These are phyloP conservation scores for Colletotrichum siamense DNA, from an alignment of 2,329 filamentous ascomycete genomes.

Conservation along the genomic window DNA sequence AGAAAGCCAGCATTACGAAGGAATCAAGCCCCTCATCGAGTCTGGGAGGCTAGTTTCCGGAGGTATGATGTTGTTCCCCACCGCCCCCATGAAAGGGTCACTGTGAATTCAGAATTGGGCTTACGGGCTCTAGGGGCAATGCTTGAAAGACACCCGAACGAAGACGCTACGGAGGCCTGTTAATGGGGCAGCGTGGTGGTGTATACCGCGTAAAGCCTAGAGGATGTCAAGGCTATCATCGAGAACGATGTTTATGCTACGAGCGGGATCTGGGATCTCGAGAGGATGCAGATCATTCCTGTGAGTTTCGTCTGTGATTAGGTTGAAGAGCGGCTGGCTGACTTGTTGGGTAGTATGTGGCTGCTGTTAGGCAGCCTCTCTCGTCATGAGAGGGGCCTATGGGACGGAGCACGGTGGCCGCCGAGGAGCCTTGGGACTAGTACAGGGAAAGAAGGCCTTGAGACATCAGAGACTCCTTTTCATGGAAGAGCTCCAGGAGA, in stretches of 20 bases:
- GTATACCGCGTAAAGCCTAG: not conserved
- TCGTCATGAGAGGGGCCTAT: not conserved
- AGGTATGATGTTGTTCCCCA: not conserved
- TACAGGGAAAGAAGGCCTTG: not conserved
- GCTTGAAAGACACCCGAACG: not conserved
- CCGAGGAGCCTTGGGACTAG: not conserved
- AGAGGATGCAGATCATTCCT: not conserved
- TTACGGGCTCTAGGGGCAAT: not conserved
- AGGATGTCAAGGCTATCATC: not conserved
- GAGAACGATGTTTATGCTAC: not conserved
- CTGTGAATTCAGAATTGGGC: not conserved
- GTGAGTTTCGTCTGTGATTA: not conserved
- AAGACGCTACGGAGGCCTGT: not conserved
- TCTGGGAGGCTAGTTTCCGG: not conserved
- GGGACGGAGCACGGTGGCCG: not conserved
- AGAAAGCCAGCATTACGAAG: not conserved
- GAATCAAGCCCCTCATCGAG: not conserved
- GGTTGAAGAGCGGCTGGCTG: not conserved
- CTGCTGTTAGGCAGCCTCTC: not conserved
- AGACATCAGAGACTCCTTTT: not conserved
- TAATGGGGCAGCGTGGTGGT: not conserved
- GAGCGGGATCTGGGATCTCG: not conserved
- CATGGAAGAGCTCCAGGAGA: not conserved
- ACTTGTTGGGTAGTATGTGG: not conserved
- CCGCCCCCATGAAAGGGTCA: not conserved